phyloP scores from a whole-genome alignment of 129 eudicot genomes.

The Sambucus nigra region DNA sequence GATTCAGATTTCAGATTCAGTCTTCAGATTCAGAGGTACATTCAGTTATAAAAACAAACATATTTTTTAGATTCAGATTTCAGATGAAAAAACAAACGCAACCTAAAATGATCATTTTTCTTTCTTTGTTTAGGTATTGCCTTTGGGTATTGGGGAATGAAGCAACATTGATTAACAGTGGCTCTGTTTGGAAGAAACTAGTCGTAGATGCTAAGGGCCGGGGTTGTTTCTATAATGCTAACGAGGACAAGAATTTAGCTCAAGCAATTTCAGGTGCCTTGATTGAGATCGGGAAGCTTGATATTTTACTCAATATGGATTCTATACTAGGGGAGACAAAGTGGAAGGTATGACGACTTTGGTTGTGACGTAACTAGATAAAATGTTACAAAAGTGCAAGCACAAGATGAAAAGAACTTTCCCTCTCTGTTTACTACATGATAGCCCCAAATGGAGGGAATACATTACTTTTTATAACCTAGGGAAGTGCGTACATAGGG shows the following conservation, averaged over 20 bases:
- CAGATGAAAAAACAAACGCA: no score
- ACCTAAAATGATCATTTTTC: not conserved
- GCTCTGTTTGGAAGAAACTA: conserved; percentile 54
- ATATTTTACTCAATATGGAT: conserved; percentile 18
- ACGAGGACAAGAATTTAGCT: conserved; percentile 37
- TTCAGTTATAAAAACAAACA: no score
- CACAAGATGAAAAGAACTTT: not conserved
- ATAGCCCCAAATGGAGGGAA: not conserved
- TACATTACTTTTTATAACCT: not conserved
- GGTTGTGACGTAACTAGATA: not conserved
- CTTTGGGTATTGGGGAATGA: conserved; percentile 75
- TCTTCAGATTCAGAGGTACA: no score
- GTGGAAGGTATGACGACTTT: conserved; percentile 41
- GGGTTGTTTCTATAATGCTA: conserved; percentile 45
- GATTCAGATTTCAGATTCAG: no score
- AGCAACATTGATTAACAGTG: conserved; percentile 41
- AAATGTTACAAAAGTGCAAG: not conserved
- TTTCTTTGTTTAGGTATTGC: conserved; percentile 36
- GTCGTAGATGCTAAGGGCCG: conserved; percentile 49
- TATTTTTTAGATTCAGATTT: no score
- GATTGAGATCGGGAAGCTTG: conserved; percentile 24
- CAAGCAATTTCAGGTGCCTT: conserved; percentile 27
- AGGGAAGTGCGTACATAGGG: no score
- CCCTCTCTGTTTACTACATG: not conserved
- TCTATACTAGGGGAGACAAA: conserved; percentile 24